Percentiles rank a stretch among this genome's conserved stretches.
phyloP scores from a whole-genome alignment of 306 rosid species.

The Prunus salicina region DNA sequence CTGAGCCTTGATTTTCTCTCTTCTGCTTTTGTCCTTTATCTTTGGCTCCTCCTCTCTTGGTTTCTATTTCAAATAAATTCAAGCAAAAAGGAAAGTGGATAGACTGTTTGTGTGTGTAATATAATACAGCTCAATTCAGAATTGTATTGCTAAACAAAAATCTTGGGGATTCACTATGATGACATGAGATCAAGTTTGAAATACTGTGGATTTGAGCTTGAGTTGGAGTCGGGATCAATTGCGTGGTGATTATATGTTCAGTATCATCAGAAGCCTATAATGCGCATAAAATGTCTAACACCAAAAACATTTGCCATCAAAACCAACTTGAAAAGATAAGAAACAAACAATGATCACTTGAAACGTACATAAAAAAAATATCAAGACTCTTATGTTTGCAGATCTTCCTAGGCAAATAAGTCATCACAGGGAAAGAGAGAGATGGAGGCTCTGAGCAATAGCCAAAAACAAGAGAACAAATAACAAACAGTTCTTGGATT shows the following conservation, averaged over 20 bases:
- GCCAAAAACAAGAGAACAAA: neutral
- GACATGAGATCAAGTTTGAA: neutral
- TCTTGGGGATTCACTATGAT: neutral
- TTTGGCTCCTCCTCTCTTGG: neutral
- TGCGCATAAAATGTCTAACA: neutral
- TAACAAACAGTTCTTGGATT: neutral
- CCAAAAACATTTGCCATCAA: neutral
- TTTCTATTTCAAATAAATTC: neutral
- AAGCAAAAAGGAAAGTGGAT: neutral
- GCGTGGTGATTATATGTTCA: neutral
- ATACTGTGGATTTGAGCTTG: neutral
- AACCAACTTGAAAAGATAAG: neutral
- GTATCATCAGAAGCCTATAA: neutral
- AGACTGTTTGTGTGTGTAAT: neutral
- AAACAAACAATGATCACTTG: neutral
- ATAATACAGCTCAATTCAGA: neutral
- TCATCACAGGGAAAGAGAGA: neutral
- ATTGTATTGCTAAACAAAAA: neutral
- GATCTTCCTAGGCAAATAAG: conserved; percentile 3
- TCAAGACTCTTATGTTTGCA: conserved; percentile 2
- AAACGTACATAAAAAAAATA: neutral
- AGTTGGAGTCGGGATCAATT: neutral
- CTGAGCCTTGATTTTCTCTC: neutral
- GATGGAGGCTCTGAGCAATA: neutral
- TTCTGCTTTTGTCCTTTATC: neutral